These are phyloP conservation scores for Ophiorrhiza pumila DNA, from an alignment of 257 asterid genomes.

Conservation along the genomic window DNA sequence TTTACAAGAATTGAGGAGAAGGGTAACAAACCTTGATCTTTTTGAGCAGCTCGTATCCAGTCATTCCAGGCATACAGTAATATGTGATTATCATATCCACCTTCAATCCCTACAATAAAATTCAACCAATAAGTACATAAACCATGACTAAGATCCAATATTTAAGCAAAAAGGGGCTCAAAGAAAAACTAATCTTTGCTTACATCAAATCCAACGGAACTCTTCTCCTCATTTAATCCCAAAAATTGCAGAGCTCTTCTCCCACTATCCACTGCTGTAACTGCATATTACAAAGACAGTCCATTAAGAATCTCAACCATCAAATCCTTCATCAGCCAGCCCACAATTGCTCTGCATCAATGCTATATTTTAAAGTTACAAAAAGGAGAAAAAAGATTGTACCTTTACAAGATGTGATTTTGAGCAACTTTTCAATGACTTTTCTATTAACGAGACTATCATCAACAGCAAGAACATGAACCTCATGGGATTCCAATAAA, in stretches of 20 bases:
- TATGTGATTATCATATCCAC: constrained; percentile 85
- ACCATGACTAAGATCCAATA: neutral
- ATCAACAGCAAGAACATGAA: constrained; percentile 39
- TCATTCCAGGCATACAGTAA: constrained; percentile 94
- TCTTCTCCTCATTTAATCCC: constrained; percentile 67
- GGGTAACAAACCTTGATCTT: constrained; percentile 21
- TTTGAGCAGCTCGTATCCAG: constrained; percentile 75
- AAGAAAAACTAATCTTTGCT: neutral
- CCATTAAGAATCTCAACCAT: too few relatives aligned
- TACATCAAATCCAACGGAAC: constrained; percentile 45
- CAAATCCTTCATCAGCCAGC: too few relatives aligned
- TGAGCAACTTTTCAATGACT: too few relatives aligned
- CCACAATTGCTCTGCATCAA: too few relatives aligned
- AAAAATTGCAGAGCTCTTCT: constrained; percentile 74
- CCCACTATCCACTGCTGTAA: constrained; percentile 90
- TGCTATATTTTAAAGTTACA: too few relatives aligned
- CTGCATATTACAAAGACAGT: too few relatives aligned
- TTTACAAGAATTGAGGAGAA: too few relatives aligned
- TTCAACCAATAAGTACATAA: constrained; percentile 10
- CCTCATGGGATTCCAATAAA: constrained; percentile 18
- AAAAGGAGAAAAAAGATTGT: too few relatives aligned
- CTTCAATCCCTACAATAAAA: constrained; percentile 54
- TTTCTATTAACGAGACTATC: constrained; percentile 34
- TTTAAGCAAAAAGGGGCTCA: neutral
- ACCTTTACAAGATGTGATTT: too few relatives aligned